These are phyloP conservation scores for Paramyrothecium roridum DNA, from an alignment of 2,329 filamentous ascomycete genomes.

Conservation along the genomic window DNA sequence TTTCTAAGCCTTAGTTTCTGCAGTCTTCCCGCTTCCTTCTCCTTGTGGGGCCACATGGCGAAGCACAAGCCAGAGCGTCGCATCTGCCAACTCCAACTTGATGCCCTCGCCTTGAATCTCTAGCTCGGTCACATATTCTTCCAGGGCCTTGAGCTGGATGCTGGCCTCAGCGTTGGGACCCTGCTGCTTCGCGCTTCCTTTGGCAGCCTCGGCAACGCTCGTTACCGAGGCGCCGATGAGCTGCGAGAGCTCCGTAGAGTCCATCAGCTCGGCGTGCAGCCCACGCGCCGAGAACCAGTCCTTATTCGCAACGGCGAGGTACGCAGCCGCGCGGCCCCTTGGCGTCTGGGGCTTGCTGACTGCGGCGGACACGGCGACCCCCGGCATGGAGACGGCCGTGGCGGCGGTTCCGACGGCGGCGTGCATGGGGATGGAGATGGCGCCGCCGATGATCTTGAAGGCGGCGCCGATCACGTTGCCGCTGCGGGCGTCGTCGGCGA, in stretches of 20 bases:
- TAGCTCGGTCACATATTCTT: conserved; percentile 22
- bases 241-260: conserved; percentile 25
- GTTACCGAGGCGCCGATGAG: conserved; percentile 25
- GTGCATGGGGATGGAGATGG: conserved; percentile 34
- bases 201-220: conserved; percentile 36
- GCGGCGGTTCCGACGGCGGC: conserved; percentile 32
- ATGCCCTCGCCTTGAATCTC: conserved; percentile 18
- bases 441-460: conserved; percentile 29
- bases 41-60: background rate
- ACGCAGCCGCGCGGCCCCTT: conserved; percentile 36
- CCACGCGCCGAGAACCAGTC: conserved; percentile 39
- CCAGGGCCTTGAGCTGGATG: conserved; percentile 18
- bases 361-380: conserved; percentile 26
- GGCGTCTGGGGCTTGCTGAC: conserved; percentile 36
- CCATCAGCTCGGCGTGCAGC: conserved; percentile 31
- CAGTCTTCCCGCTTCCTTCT: background rate
- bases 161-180: background rate
- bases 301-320: conserved; percentile 36
- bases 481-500: conserved; percentile 30
- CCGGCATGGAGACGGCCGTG: conserved; percentile 30
- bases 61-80: conserved; percentile 34
- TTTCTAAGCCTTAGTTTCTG: background rate
- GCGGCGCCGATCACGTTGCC: conserved; percentile 38
- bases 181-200: conserved; percentile 3
- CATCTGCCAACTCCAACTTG: conserved; percentile 17